Percentiles rank a stretch among this genome's conserved stretches.
Evolutionary conservation across 2,329 filamentous ascomycete genomes (phyloP).

Genomic region (Colletotrichum cereale): DNA sequence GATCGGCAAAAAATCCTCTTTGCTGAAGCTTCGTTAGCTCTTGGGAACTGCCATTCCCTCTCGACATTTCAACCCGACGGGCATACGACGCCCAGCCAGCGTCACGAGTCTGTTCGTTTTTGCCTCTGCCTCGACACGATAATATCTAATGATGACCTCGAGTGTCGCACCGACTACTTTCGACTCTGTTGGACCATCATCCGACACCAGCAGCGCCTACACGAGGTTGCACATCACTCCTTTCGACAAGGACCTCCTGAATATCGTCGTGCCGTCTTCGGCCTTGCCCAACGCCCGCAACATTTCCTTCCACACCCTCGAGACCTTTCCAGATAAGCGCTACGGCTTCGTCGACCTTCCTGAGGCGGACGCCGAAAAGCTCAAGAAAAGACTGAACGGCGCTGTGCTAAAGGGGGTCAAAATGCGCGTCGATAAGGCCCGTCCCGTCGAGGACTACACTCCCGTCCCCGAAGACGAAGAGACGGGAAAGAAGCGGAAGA

Average conservation of each 20-base stretch:
- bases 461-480: constrained; percentile 51
- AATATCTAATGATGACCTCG: constrained; percentile 34
- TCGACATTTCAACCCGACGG: constrained; percentile 25
- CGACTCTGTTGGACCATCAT: constrained; percentile 21
- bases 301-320: constrained; percentile 87
- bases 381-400: constrained; percentile 92
- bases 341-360: constrained; percentile 94
- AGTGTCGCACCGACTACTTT: constrained; percentile 6
- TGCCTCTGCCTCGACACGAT: background rate
- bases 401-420: constrained; percentile 86
- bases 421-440: constrained; percentile 85
- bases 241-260: constrained; percentile 80
- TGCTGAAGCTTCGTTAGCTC: constrained; percentile 18
- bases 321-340: constrained; percentile 89
- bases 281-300: constrained; percentile 77
- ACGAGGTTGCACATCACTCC: constrained; percentile 89
- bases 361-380: constrained; percentile 83
- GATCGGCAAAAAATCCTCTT: constrained; percentile 38
- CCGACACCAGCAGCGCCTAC: constrained; percentile 47
- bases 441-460: constrained; percentile 67
- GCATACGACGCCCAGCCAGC: constrained; percentile 22
- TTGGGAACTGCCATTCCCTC: constrained; percentile 9
- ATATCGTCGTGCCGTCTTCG: constrained; percentile 77
- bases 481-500: constrained; percentile 57
- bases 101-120: constrained; percentile 4